Percentiles rank a stretch among this genome's conserved stretches.
Evolutionary conservation across 179 eudicot genomes (phyloP).

Genomic region (Amaranthus tricolor): DNA sequence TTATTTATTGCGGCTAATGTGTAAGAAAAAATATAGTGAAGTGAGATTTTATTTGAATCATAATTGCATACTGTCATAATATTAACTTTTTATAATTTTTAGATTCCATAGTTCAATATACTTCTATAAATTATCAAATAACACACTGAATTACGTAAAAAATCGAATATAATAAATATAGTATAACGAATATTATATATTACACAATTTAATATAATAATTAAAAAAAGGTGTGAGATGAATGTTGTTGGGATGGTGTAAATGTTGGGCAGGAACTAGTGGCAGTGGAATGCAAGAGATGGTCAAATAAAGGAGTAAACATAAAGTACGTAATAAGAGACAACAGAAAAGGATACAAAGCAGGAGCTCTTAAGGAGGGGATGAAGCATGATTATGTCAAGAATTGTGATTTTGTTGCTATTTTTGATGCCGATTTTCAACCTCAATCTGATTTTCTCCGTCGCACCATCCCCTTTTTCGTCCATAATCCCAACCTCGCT

Average conservation of each 20-base stretch:
- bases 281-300: slow-evolving; percentile 67
- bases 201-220: too few relatives aligned
- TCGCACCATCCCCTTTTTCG: slow-evolving; percentile 65
- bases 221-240: too few relatives aligned
- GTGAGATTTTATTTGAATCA: too few relatives aligned
- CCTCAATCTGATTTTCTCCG: slow-evolving; percentile 77
- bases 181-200: too few relatives aligned
- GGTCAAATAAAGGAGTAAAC: slow-evolving; percentile 79
- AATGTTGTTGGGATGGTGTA: not conserved
- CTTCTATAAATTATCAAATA: too few relatives aligned
- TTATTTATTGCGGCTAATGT: too few relatives aligned
- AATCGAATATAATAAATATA: too few relatives aligned
- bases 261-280: slow-evolving; percentile 50
- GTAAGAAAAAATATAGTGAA: too few relatives aligned
- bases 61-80: too few relatives aligned
- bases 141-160: too few relatives aligned
- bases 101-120: too few relatives aligned
- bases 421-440: slow-evolving; percentile 86
- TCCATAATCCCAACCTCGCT: slow-evolving; percentile 57
- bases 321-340: slow-evolving; percentile 66
- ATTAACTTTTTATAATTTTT: too few relatives aligned
- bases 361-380: slow-evolving; percentile 80
- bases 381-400: slow-evolving; percentile 65
- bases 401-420: slow-evolving; percentile 67
- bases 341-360: slow-evolving; percentile 82